These are phyloP conservation scores for Neofusicoccum parvum DNA, from an alignment of 2,329 filamentous ascomycete genomes.

Conservation along the genomic window DNA sequence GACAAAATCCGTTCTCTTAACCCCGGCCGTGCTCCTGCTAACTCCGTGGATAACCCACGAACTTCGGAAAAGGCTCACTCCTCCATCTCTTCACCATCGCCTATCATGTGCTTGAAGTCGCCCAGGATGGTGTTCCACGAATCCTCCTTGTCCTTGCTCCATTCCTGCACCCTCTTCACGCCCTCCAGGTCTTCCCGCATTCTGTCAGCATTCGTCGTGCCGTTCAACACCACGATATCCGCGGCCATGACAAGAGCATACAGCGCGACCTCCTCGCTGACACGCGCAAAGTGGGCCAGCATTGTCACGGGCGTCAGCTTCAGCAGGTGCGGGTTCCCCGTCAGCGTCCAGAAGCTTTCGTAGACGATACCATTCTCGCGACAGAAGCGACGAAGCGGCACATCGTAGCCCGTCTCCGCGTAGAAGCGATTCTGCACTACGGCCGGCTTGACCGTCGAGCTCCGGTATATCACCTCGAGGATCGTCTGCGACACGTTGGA, in stretches of 20 bases:
- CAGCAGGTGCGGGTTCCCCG: constrained; percentile 58
- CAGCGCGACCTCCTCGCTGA: constrained; percentile 53
- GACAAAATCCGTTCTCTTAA: no score
- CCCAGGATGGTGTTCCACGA: constrained; percentile 18
- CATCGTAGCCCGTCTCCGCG: constrained; percentile 60
- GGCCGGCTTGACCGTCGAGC: constrained; percentile 54
- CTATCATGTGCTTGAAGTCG: constrained; percentile 17
- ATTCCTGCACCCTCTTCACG: constrained; percentile 40
- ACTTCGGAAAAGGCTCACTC: background rate
- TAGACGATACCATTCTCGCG: constrained; percentile 55
- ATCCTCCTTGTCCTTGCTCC: constrained; percentile 15
- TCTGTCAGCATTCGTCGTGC: constrained; percentile 54
- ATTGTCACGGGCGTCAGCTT: constrained; percentile 49
- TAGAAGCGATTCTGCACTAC: constrained; percentile 80
- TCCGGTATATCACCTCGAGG: constrained; percentile 56
- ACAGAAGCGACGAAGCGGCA: constrained; percentile 60
- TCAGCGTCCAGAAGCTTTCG: constrained; percentile 64
- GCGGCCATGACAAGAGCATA: constrained; percentile 60
- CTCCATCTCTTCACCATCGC: constrained; percentile 7
- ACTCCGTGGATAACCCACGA: no score
- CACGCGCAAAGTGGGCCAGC: constrained; percentile 49
- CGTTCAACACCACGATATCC: constrained; percentile 56
- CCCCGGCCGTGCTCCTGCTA: no score
- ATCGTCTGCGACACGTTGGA: constrained; percentile 68
- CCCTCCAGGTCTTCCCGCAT: constrained; percentile 58